Conservation (phyloP, 2,329 filamentous ascomycete genomes). For the Curvularia verruculosa region DNA sequence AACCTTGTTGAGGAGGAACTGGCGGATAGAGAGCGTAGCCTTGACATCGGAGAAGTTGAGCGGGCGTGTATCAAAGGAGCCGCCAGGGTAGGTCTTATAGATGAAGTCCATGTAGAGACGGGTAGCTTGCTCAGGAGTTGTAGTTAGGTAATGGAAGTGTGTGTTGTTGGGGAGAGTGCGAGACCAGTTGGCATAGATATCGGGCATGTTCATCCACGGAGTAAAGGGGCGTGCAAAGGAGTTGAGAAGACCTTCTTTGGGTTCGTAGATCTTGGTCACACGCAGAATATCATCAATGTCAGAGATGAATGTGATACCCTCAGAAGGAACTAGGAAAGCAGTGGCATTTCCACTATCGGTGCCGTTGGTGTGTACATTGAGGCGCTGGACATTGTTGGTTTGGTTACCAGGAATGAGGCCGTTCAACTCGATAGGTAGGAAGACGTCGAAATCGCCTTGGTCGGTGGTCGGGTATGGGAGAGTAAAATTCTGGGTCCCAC, state of each 20-base stretch:
- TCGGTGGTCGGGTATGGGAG: constrained; percentile 70
- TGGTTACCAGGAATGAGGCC: constrained; percentile 66
- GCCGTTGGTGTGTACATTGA: constrained; percentile 71
- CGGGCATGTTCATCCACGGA: constrained; percentile 79
- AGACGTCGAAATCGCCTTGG: constrained; percentile 75
- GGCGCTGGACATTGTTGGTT: constrained; percentile 68
- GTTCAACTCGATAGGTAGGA: constrained; percentile 65
- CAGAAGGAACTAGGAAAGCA: constrained; percentile 73
- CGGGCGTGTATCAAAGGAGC: constrained; percentile 75
- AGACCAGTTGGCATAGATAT: constrained; percentile 78
- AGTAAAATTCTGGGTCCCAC: constrained; percentile 67
- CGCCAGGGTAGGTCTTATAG: constrained; percentile 76
- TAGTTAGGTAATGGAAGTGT: constrained; percentile 84
- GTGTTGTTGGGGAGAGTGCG: constrained; percentile 64
- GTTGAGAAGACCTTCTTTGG: constrained; percentile 75
- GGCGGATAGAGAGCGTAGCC: constrained; percentile 74
- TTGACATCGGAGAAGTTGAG: constrained; percentile 78
- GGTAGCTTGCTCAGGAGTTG: constrained; percentile 77
- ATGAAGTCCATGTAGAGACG: constrained; percentile 81
- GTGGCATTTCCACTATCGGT: constrained; percentile 73
- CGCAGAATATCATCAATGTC: constrained; percentile 83
- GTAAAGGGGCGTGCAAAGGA: constrained; percentile 74
- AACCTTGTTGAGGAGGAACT: constrained; percentile 71
- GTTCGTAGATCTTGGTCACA: constrained; percentile 80
- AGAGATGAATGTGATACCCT: constrained; percentile 73